These are phyloP conservation scores for Quillaja saponaria DNA, from an alignment of 306 rosid genomes.

Conservation along the genomic window DNA sequence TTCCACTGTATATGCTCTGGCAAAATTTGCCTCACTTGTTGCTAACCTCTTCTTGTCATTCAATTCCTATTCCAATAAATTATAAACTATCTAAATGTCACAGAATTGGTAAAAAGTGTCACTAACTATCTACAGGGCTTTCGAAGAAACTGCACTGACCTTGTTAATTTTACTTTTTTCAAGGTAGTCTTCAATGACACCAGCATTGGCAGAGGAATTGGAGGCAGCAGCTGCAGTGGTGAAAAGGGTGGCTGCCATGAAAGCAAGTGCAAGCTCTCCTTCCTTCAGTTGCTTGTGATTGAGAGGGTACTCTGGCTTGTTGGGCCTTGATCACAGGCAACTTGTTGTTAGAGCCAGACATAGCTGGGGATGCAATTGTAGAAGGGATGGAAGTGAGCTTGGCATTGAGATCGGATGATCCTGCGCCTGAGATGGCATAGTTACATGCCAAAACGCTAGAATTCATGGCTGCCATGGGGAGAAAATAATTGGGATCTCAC, in stretches of 20 bases:
- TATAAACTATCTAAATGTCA: not conserved
- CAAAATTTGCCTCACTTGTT: constrained; percentile 92
- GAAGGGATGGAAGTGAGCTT: constrained; percentile 49
- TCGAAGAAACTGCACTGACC: constrained; percentile 36
- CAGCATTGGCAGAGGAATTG: constrained; percentile 65
- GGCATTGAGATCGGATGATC: constrained; percentile 44
- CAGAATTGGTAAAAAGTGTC: no score
- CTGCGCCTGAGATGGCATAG: constrained; percentile 62
- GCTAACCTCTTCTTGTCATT: constrained; percentile 96
- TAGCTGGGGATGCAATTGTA: constrained; percentile 32
- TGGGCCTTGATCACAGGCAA: constrained; percentile 66
- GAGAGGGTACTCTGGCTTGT: constrained; percentile 32
- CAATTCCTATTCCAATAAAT: constrained; percentile 52
- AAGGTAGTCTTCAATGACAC: constrained; percentile 80
- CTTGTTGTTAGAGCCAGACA: constrained; percentile 27
- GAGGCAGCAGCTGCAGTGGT: constrained; percentile 49
- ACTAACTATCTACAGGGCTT: not conserved
- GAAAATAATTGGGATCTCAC: not conserved
- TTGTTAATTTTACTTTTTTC: constrained; percentile 90
- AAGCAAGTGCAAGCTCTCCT: constrained; percentile 69
- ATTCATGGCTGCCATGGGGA: constrained; percentile 73
- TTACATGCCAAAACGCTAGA: constrained; percentile 76
- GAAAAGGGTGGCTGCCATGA: constrained; percentile 64
- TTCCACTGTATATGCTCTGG: constrained; percentile 92
- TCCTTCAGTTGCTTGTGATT: constrained; percentile 43